Evolutionary conservation across 805 yeast species (phyloP).

Genomic region (Kodamaea jinghongensis): DNA sequence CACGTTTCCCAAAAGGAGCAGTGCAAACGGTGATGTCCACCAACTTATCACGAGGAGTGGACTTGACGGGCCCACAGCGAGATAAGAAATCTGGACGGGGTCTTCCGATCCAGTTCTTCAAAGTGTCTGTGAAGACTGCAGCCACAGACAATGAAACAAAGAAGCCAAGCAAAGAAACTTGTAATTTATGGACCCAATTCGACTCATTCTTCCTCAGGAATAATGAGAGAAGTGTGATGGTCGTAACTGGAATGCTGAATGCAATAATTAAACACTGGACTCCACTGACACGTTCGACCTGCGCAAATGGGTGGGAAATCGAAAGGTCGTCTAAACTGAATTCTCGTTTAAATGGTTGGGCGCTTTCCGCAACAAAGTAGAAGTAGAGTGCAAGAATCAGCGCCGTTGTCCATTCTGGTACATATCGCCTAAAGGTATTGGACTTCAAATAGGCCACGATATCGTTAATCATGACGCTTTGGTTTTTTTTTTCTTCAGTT

Average conservation of each 20-base stretch:
- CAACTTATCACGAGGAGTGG: conserved; percentile 19
- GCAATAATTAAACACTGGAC: conserved; percentile 27
- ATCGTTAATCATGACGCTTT: conserved; percentile 5
- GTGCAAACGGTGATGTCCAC: conserved; percentile 34
- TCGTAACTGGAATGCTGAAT: conserved; percentile 22
- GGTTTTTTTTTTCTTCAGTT: neutral
- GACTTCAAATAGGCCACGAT: conserved; percentile 10
- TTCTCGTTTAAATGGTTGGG: conserved; percentile 36
- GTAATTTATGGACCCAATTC: conserved; percentile 22
- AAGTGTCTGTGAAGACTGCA: conserved; percentile 36
- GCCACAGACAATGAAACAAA: conserved; percentile 25
- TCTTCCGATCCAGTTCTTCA: conserved; percentile 32
- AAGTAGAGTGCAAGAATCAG: conserved; percentile 24
- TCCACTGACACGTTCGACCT: conserved; percentile 31
- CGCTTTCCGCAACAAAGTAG: conserved; percentile 32
- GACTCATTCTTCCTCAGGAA: conserved; percentile 4
- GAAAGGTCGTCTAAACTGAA: conserved; percentile 31
- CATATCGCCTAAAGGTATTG: conserved; percentile 8
- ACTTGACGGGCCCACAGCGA: conserved; percentile 29
- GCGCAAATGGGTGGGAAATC: conserved; percentile 37
- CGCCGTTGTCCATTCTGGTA: conserved; percentile 31
- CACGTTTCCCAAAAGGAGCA: conserved; percentile 27
- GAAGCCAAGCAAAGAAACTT: conserved; percentile 31
- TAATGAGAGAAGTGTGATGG: conserved; percentile 17
- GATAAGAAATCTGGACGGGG: conserved; percentile 36